These are phyloP conservation scores for Tillandsia leiboldiana DNA, from an alignment of 176 grass and related monocot species.

Conservation along the genomic window DNA sequence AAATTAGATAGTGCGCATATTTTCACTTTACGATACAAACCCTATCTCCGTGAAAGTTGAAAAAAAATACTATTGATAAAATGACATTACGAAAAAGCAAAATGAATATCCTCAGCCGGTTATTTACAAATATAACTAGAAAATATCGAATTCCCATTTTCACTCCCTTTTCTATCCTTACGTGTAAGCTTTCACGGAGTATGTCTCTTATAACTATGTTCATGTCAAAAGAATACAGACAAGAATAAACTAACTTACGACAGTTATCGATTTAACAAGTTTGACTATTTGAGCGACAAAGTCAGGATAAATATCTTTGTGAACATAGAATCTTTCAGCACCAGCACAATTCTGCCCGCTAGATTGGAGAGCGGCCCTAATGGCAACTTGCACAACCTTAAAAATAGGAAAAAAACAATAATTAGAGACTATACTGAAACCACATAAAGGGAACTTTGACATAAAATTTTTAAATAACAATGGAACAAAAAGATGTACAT, in stretches of 20 bases:
- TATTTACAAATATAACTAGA: neutral
- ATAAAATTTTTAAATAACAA: neutral
- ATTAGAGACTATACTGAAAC: constrained; percentile 8
- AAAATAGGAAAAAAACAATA: constrained; percentile 8
- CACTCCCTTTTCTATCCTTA: neutral
- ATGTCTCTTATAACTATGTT: neutral
- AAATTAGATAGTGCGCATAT: neutral
- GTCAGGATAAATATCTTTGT: constrained; percentile 62
- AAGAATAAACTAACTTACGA: constrained; percentile 53
- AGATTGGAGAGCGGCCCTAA: constrained; percentile 85
- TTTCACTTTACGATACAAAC: neutral
- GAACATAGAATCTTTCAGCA: constrained; percentile 98
- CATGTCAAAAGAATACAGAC: neutral
- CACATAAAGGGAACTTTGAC: constrained; percentile 1
- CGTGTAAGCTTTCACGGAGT: neutral
- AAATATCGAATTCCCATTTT: neutral
- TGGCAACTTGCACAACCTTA: constrained; percentile 97
- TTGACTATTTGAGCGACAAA: constrained; percentile 76
- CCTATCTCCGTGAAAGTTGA: no score
- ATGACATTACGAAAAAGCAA: neutral
- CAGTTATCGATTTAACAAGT: constrained; percentile 90
- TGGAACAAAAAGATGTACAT: constrained; percentile 27
- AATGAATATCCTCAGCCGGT: neutral
- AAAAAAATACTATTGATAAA: no score
- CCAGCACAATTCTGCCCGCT: constrained; percentile 96